phyloP scores from a whole-genome alignment of 176 grass and related monocot species.

The Pontederia paniculata region DNA sequence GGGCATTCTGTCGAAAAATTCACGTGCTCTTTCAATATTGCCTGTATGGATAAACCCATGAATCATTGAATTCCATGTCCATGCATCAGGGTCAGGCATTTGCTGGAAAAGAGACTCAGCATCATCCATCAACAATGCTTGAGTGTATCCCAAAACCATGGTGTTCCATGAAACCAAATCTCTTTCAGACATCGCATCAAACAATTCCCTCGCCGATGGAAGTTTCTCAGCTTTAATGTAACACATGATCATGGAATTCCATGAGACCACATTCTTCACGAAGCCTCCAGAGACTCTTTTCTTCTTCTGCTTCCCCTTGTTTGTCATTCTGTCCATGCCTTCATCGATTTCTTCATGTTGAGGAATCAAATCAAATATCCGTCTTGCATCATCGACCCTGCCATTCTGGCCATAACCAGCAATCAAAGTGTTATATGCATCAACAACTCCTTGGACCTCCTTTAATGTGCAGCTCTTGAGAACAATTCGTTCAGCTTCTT shows the following conservation, averaged over 20 bases:
- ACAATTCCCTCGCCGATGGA: constrained; percentile 37
- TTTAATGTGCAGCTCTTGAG: constrained; percentile 14
- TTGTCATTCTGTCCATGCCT: not conserved
- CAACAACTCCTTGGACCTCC: constrained; percentile 30
- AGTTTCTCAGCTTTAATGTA: constrained; percentile 38
- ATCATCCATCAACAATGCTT: constrained; percentile 32
- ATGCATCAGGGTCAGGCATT: constrained; percentile 35
- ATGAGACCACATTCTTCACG: constrained; percentile 51
- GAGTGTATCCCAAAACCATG: constrained; percentile 41
- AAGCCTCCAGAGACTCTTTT: constrained; percentile 7
- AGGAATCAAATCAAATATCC: constrained; percentile 58
- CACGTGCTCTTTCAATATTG: constrained; percentile 25
- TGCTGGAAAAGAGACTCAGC: constrained; percentile 42
- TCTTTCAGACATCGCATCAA: constrained; percentile 48
- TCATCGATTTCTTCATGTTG: constrained; percentile 4
- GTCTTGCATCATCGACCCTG: constrained; percentile 30
- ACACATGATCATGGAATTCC: constrained; percentile 72
- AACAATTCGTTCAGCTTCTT: constrained; percentile 35
- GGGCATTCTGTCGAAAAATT: constrained; percentile 49
- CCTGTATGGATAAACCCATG: constrained; percentile 45
- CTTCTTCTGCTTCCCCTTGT: not conserved
- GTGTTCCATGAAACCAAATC: constrained; percentile 65
- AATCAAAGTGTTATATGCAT: constrained; percentile 59
- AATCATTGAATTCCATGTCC: constrained; percentile 71
- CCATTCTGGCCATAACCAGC: constrained; percentile 50